These are phyloP conservation scores for Leccinum huronense DNA, from an alignment of 1,284 basidiomycete species.

Conservation along the genomic window DNA sequence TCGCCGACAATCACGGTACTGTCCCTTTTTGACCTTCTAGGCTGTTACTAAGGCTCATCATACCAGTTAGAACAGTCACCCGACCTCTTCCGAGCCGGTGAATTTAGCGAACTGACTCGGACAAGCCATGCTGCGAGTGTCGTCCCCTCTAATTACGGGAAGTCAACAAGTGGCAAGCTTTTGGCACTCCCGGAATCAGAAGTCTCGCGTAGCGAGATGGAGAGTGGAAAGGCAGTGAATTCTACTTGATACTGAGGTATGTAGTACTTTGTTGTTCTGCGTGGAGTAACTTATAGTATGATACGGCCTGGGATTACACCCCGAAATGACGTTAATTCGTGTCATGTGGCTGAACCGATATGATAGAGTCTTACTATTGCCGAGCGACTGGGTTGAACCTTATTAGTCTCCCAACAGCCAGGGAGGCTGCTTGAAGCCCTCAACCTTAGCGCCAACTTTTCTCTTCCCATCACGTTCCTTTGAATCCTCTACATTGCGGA, in stretches of 20 bases:
- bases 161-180: not conserved
- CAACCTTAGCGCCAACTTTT: not conserved
- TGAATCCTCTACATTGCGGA: slow-evolving; percentile 1
- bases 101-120: not conserved
- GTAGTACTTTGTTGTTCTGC: not conserved
- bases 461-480: not conserved
- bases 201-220: not conserved
- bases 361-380: not conserved
- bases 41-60: too few relatives aligned
- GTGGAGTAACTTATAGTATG: not conserved
- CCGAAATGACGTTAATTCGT: not conserved
- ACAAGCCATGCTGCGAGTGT: not conserved
- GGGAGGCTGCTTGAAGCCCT: not conserved
- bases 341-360: not conserved
- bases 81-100: not conserved
- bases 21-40: not conserved
- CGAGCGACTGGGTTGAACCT: not conserved
- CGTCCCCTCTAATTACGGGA: not conserved
- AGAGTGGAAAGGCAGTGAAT: not conserved
- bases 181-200: not conserved
- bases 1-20: too few relatives aligned
- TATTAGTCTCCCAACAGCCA: not conserved
- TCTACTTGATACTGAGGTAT: not conserved
- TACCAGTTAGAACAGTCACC: not conserved
- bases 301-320: not conserved